Base-by-base conservation (phyloP, 1,139 yeast species). In the Kurtzmaniella quercitrusa region DNA sequence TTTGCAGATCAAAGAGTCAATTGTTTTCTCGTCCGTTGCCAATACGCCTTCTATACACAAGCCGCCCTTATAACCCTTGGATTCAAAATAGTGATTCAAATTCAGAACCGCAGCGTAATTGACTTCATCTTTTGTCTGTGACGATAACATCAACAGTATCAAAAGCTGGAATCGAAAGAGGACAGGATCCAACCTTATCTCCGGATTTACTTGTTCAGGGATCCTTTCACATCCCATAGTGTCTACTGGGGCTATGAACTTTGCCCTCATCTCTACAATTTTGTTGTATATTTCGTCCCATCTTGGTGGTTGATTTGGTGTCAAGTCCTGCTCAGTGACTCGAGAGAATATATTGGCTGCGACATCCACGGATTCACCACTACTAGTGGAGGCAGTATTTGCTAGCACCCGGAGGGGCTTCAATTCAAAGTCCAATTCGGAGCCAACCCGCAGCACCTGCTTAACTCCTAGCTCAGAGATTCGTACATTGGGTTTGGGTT, bases 61-160 rank as follows among this genome's bases (percentile, higher is more conserved):
- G 0, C 74, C 75, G 9, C 59, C 59, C 7, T 44, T 31, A 44
- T 48, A 63, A 2, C 74, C 75, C 21, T 51, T 49, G 1, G 46
- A 48, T 6, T 58, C 43, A 55, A 67, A 79, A 53, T 65, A 75
- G 45, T 46, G 57, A 51, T 88, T 82, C 49, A 91, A 64, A 18
- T 66, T 72, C 27, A 63, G 63, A 83, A 91, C 84, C 1, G 95
- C 95, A 38, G 73, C 74, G 43, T 74, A 86, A 51, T 87, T 91
- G 31, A 83, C 81, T 57, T 88, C 96, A 60, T 93, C 98, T 57
- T 86, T 89, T 1, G 98, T 93, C 55, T 91, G 98, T 0, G 97
- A 79, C 12, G 96, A 87, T 29, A 93, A 76, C 93, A 91, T 87
- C 44, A 91, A 70, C 3, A 95, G 82, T 0, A 89, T 71, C 38